Evolutionary conservation across 805 yeast genomes (phyloP).

Genomic region (Dipodascus geniculatus): DNA sequence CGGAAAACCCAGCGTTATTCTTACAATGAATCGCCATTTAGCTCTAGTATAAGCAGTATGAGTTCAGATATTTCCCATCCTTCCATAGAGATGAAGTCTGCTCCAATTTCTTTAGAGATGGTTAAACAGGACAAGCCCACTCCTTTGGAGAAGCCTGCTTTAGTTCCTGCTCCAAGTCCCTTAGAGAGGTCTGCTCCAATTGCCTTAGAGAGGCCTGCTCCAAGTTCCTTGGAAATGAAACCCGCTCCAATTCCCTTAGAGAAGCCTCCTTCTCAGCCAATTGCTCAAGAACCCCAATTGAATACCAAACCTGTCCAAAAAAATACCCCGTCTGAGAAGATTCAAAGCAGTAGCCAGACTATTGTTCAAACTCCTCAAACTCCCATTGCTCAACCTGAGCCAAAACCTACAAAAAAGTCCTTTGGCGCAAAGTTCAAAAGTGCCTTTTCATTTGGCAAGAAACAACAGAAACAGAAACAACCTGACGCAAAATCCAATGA

Average conservation of each 20-base stretch:
- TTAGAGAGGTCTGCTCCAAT: not conserved
- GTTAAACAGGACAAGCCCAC: not conserved
- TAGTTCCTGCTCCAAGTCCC: too few species aligned
- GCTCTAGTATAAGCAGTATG: not conserved
- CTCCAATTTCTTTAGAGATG: not conserved
- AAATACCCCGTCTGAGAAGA: not conserved
- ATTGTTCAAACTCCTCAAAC: not conserved
- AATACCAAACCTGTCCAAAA: not conserved
- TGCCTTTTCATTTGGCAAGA: constrained; percentile 14
- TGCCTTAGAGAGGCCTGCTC: not conserved
- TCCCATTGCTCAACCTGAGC: not conserved
- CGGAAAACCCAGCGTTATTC: not conserved
- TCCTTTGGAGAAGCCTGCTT: too few species aligned
- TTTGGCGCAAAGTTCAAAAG: constrained; percentile 11
- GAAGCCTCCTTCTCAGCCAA: not conserved
- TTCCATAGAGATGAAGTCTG: not conserved
- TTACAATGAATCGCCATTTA: not conserved
- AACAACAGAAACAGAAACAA: not conserved
- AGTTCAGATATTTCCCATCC: not conserved
- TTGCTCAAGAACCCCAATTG: not conserved
- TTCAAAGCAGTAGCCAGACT: not conserved
- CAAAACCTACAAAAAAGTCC: constrained; percentile 4
- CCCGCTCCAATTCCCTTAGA: not conserved
- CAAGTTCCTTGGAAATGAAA: not conserved
- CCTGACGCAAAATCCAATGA: not conserved